phyloP scores from a whole-genome alignment of 768 basidiomycete species.

The Lactarius deliciosus region DNA sequence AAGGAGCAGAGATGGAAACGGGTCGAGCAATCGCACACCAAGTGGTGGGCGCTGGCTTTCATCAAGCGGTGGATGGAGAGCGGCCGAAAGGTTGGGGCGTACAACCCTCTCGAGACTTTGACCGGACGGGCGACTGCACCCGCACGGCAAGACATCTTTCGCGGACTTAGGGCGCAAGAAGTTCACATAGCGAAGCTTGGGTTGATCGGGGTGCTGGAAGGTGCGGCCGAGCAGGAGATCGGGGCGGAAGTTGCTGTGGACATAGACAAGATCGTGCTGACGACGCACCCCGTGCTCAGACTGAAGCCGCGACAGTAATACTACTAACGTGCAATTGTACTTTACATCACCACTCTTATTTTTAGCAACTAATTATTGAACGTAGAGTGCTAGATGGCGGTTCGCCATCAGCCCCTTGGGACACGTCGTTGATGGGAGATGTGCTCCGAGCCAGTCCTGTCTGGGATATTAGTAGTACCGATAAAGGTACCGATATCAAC shows the following conservation, averaged over 20 bases:
- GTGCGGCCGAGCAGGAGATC: constrained; percentile 27
- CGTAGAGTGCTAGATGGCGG: neutral
- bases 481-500: no score
- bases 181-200: constrained; percentile 35
- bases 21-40: constrained; percentile 35
- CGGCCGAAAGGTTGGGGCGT: constrained; percentile 22
- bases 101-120: constrained; percentile 36
- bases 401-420: neutral
- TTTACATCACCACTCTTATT: neutral
- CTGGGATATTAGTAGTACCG: no score
- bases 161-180: constrained; percentile 22
- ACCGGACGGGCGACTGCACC: constrained; percentile 31
- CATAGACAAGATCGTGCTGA: constrained; percentile 34
- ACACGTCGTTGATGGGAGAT: no score
- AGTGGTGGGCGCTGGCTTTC: constrained; percentile 44
- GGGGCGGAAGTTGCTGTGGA: constrained; percentile 35
- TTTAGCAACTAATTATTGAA: neutral
- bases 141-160: constrained; percentile 24
- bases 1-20: constrained; percentile 40
- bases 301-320: constrained; percentile 1
- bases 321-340: neutral
- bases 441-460: no score
- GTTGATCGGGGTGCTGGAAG: constrained; percentile 30
- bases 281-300: constrained; percentile 12
- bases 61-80: constrained; percentile 41